Percentiles rank a stretch among this genome's conserved stretches.
Conservation (phyloP, 805 yeast species). For the Saccharomyces mikatae region DNA sequence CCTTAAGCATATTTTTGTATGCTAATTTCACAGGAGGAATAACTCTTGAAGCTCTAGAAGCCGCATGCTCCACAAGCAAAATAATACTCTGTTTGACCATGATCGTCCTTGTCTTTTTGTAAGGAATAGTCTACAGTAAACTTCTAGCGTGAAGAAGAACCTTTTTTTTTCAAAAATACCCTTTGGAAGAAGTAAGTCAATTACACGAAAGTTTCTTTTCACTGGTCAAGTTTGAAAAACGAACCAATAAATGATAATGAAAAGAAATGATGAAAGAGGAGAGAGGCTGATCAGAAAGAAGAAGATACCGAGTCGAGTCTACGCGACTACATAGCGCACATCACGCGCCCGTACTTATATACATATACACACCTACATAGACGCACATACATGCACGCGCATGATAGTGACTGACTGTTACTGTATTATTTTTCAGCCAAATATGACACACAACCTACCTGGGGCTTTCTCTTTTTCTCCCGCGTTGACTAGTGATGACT, state of each 20-base stretch:
- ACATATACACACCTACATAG: not conserved
- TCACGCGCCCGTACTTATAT: not conserved
- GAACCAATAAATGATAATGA: not conserved
- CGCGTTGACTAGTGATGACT: not conserved
- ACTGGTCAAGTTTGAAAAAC: not conserved
- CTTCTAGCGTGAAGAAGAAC: not conserved
- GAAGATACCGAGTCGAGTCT: not conserved
- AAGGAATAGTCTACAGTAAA: not conserved
- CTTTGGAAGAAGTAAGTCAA: not conserved
- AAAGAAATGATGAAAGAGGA: not conserved
- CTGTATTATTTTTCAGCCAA: not conserved
- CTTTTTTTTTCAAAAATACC: not conserved
- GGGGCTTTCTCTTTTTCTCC: not conserved
- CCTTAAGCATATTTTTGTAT: constrained; percentile 50
- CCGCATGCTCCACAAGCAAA: constrained; percentile 13
- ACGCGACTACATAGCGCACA: not conserved
- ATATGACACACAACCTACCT: not conserved
- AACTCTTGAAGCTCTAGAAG: constrained; percentile 11
- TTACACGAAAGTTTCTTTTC: not conserved
- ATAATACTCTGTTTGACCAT: constrained; percentile 16
- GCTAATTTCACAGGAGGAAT: constrained; percentile 25
- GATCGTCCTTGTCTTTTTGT: not conserved
- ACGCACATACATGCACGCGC: not conserved
- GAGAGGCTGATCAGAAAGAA: not conserved
- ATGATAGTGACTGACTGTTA: not conserved